Base-by-base conservation (phyloP, 2,329 filamentous ascomycete species). In the Drechslerella stenobrocha region DNA sequence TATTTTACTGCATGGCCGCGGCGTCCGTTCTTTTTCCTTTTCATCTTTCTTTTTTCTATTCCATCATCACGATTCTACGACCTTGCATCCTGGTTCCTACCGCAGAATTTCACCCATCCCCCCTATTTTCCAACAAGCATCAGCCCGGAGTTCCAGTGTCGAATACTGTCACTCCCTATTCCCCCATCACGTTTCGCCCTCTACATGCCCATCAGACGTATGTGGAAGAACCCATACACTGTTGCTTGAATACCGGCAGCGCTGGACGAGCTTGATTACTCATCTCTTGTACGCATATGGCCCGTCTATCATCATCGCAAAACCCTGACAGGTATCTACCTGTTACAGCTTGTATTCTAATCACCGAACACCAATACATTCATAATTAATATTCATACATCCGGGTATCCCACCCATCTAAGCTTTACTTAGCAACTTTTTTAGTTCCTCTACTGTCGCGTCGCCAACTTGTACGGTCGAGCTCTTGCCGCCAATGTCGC, bases 391-490 rank as follows among this genome's bases (percentile, higher is more conserved):
- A 40, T 30, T 44, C 28, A 15, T 22, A 30, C 50, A 26, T n/a
- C 18, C 4, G 22, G 20, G 28, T 18, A 13, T 57, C 50, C n/a
- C n/a, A n/a, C n/a, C n/a, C n/a, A n/a, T n/a, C 2, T 22, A 15
- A 51, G 18, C 8, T 34, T 45, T 47, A 26, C 26, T 48, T 47
- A 73, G 46, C 28, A 72, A 42, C 55, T 72, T 59, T 23, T 64
- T 64, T 9, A 73, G 50, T 35, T 70, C 67, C 51, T 70, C 82
- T 1, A 86, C 85, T 70, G 96, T 81, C 1, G 88, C 89, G 77
- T 96, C 88, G 65, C 90, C 90, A n/a, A 89, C 87, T 74, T 93
- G 84, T 44, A 77, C 80, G 3, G 92, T 97, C 70, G 81, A 84
- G 8, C 85, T 81, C 55, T 77, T 83, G 61, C 93, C 92, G 47